Conservation (phyloP, 768 basidiomycete genomes). For the Leucocoprinus birnbaumii region DNA sequence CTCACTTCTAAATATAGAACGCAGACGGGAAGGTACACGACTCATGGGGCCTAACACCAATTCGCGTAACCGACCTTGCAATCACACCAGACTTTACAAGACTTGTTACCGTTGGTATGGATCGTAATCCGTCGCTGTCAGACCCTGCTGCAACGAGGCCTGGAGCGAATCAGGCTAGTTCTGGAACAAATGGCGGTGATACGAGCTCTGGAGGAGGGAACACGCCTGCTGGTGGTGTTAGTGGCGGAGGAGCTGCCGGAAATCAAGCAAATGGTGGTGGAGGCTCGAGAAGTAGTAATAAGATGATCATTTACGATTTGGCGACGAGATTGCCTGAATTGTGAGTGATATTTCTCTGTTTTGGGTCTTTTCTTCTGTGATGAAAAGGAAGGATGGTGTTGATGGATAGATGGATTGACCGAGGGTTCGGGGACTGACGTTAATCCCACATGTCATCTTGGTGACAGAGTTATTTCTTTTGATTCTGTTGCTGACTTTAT, state of each 20-base stretch:
- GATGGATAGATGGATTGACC: slow-evolving; percentile 2
- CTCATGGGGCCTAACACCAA: slow-evolving; percentile 64
- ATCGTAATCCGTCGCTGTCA: slow-evolving; percentile 17
- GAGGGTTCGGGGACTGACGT: slow-evolving; percentile 6
- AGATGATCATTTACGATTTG: slow-evolving; percentile 78
- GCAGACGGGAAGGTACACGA: slow-evolving; percentile 69
- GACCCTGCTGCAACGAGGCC: slow-evolving; percentile 7
- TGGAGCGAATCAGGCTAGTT: slow-evolving; percentile 16
- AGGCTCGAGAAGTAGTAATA: slow-evolving; percentile 45
- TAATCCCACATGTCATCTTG: too few species aligned
- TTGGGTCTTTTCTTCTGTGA: neutral
- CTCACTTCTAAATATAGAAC: slow-evolving; percentile 45
- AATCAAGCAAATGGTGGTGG: slow-evolving; percentile 16
- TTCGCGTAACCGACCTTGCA: slow-evolving; percentile 85
- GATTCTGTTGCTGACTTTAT: neutral
- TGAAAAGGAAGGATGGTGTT: neutral
- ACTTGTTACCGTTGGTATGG: slow-evolving; percentile 84
- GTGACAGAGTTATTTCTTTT: neutral
- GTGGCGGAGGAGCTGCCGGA: neutral
- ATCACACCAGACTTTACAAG: slow-evolving; percentile 82
- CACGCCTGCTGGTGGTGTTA: slow-evolving; percentile 17
- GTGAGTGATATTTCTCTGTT: slow-evolving; percentile 42
- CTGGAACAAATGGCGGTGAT: slow-evolving; percentile 26
- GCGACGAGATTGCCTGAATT: slow-evolving; percentile 61
- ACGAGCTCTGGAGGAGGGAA: slow-evolving; percentile 27